A percentile compares a stretch with the other conserved stretches of the same genome.
Conservation (phyloP, 2,329 filamentous ascomycete genomes). For the Ceratocystis papillata region DNA sequence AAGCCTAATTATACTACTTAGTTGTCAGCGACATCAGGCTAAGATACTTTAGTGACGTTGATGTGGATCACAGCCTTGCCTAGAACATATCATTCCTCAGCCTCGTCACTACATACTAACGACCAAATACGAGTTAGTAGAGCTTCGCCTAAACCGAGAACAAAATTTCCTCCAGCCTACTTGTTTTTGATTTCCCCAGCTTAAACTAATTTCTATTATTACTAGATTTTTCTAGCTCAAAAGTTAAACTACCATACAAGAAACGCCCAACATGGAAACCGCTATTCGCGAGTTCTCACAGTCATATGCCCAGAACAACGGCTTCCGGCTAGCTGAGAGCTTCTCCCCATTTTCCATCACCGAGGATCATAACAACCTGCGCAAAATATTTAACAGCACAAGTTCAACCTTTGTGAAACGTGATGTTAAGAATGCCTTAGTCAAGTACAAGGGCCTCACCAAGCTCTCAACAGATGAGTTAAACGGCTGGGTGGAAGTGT, state of each 20-base stretch:
- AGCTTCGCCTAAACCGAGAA: not conserved
- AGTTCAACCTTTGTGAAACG: slow-evolving; percentile 54
- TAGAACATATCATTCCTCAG: slow-evolving; percentile 9
- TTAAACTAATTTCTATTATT: not conserved
- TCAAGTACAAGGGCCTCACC: slow-evolving; percentile 45
- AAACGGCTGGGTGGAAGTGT: slow-evolving; percentile 79
- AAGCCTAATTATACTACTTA: too few relatives aligned
- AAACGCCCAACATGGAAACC: slow-evolving; percentile 45
- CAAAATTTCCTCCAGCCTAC: not conserved
- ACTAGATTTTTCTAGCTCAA: not conserved
- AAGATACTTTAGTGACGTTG: not conserved
- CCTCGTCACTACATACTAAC: not conserved
- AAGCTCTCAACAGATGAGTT: slow-evolving; percentile 56
- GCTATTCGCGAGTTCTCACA: slow-evolving; percentile 63
- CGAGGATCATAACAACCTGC: slow-evolving; percentile 53
- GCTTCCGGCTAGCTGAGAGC: slow-evolving; percentile 62
- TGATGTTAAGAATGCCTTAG: slow-evolving; percentile 63
- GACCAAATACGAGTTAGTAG: not conserved
- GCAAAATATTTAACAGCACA: slow-evolving; percentile 59
- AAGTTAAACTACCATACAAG: not conserved
- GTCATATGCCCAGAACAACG: slow-evolving; percentile 54
- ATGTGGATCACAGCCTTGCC: slow-evolving; percentile 12
- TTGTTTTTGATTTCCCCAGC: not conserved
- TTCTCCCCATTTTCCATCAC: slow-evolving; percentile 59
- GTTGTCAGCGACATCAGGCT: not conserved